These are phyloP conservation scores for Fusarium burgessii DNA, from an alignment of 2,329 filamentous ascomycete species.

Conservation along the genomic window DNA sequence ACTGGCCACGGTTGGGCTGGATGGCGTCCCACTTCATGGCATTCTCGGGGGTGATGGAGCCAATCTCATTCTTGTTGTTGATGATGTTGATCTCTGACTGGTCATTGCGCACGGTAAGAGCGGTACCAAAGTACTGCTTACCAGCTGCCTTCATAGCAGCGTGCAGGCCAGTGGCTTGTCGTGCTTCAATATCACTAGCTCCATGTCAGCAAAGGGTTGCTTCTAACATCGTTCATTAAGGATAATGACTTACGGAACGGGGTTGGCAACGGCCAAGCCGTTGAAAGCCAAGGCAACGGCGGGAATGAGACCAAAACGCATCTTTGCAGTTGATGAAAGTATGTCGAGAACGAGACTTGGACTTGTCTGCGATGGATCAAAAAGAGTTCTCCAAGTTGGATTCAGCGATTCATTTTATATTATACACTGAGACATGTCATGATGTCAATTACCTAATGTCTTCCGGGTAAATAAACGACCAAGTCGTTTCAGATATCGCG, in stretches of 20 bases:
- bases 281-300: conserved; percentile 12
- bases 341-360: not conserved
- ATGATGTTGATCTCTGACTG: conserved; percentile 1
- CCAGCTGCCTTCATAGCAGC: conserved; percentile 15
- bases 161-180: conserved; percentile 5
- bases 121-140: conserved; percentile 23
- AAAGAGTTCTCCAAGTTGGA: rapidly evolving
- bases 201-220: rapidly evolving
- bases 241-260: conserved; percentile 1
- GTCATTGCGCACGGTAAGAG: conserved; percentile 14
- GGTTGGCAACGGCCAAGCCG: conserved; percentile 3
- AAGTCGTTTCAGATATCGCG: not conserved
- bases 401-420: not conserved
- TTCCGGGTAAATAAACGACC: conserved; percentile 6
- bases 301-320: conserved; percentile 21
- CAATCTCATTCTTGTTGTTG: conserved; percentile 14
- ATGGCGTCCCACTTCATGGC: conserved; percentile 26
- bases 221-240: rapidly evolving
- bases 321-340: not conserved
- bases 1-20: conserved; percentile 18
- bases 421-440: not conserved
- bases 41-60: conserved; percentile 15
- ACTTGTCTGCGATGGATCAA: not conserved
- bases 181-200: not conserved
- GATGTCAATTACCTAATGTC: not conserved